Percentiles rank a stretch among this genome's conserved stretches.
Conservation (phyloP, 495 filamentous ascomycete genomes). For the Aspergillus hancockii region DNA sequence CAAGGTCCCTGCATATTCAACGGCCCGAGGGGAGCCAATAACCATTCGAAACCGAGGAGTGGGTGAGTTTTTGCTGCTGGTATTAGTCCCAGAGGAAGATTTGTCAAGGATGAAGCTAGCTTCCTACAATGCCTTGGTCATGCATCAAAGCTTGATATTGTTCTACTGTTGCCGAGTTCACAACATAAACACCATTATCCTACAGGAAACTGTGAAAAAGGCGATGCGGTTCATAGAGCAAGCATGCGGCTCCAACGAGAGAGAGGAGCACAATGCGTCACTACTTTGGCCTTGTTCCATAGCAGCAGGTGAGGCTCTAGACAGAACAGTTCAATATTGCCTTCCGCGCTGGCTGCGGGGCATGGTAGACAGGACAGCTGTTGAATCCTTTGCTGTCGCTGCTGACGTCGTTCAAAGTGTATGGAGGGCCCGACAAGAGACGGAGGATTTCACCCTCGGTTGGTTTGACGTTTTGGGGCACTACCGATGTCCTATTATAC, state of each 20-base stretch:
- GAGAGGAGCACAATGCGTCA: not conserved
- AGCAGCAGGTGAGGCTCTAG: conserved; percentile 18
- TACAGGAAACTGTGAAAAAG: conserved; percentile 18
- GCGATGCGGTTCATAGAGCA: not conserved
- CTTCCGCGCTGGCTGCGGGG: conserved; percentile 12
- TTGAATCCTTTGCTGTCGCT: conserved; percentile 11
- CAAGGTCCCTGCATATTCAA: too few relatives aligned
- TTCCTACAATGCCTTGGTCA: conserved; percentile 1
- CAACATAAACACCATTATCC: conserved; percentile 18
- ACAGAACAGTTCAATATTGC: not conserved
- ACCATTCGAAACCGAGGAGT: too few relatives aligned
- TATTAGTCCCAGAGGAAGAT: too few relatives aligned
- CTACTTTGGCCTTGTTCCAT: conserved; percentile 20
- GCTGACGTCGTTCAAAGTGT: conserved; percentile 14
- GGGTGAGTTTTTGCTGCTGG: too few relatives aligned
- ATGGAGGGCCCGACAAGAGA: conserved; percentile 17
- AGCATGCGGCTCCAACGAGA: not conserved
- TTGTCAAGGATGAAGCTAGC: too few relatives aligned
- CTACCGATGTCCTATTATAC: conserved; percentile 12
- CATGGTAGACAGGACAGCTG: conserved; percentile 4
- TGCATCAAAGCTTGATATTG: conserved; percentile 16
- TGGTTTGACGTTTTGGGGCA: conserved; percentile 22
- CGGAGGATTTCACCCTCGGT: conserved; percentile 17
- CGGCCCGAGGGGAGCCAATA: too few relatives aligned
- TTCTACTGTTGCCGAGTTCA: conserved; percentile 19